These are phyloP conservation scores for Podospora pseudocomata DNA, from an alignment of 495 filamentous ascomycete genomes.

Conservation along the genomic window DNA sequence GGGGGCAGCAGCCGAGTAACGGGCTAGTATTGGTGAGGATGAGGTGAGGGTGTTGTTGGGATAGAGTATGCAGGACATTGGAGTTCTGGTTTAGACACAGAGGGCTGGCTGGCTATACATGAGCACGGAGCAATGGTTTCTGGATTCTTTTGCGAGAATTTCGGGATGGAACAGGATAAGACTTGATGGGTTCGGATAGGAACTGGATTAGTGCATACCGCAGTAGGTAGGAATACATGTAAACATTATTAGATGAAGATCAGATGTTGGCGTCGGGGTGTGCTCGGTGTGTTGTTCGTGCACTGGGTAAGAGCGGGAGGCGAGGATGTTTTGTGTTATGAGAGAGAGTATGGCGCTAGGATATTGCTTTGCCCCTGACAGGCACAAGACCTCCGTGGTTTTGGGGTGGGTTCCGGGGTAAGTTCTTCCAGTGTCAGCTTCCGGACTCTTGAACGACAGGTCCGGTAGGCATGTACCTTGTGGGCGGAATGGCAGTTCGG, in stretches of 20 bases:
- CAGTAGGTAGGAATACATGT: background rate
- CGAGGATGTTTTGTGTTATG: background rate
- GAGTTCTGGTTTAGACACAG: background rate
- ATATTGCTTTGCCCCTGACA: no score
- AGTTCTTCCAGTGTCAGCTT: no score
- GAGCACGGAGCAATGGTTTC: background rate
- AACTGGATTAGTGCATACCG: background rate
- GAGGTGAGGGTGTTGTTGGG: background rate
- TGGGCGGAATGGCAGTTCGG: no score
- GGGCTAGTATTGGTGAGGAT: background rate
- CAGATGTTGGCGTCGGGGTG: background rate
- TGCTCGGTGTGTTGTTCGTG: background rate
- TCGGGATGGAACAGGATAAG: background rate
- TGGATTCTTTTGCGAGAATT: background rate
- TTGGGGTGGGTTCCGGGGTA: no score
- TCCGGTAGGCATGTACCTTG: no score
- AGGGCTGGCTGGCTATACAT: background rate
- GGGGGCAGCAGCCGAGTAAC: slow-evolving; percentile 3
- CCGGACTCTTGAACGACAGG: no score
- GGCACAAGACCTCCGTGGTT: no score
- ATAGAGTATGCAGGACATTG: background rate
- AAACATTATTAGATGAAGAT: no score
- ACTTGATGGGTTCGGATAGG: background rate
- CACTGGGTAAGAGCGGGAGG: background rate
- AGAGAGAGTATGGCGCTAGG: no score